phyloP scores from a whole-genome alignment of 1,284 basidiomycete species.

The Pascua sp. region DNA sequence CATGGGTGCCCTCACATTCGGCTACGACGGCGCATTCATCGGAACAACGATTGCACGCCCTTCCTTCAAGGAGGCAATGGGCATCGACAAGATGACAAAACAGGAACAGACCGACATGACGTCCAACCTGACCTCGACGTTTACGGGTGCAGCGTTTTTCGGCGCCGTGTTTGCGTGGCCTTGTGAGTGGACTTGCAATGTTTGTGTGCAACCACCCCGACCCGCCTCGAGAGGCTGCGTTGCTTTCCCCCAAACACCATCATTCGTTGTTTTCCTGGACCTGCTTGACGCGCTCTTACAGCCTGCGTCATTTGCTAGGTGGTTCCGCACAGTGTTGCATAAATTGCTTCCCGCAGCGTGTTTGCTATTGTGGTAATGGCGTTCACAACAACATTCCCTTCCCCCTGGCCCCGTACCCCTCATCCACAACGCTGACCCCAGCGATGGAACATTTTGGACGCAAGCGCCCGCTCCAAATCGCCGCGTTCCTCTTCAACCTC shows the following conservation, averaged over 20 bases:
- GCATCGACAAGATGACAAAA: slow-evolving; percentile 40
- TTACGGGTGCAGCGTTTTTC: slow-evolving; percentile 46
- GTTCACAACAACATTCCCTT: no score
- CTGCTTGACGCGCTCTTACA: no score
- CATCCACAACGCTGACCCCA: background rate
- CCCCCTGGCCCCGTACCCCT: no score
- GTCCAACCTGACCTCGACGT: slow-evolving; percentile 47
- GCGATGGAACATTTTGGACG: slow-evolving; percentile 34
- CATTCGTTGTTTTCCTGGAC: no score
- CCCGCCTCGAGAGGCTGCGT: no score
- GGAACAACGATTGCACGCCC: slow-evolving; percentile 51
- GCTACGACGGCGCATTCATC: slow-evolving; percentile 44
- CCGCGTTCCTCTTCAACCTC: slow-evolving; percentile 41
- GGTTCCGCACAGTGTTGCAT: no score
- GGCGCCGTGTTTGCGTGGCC: slow-evolving; percentile 29
- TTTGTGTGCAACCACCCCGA: no score
- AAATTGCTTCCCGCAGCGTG: no score
- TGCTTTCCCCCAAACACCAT: no score
- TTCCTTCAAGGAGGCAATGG: slow-evolving; percentile 54
- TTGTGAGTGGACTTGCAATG: background rate
- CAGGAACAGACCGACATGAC: slow-evolving; percentile 44
- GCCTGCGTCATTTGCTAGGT: no score
- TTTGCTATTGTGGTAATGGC: no score
- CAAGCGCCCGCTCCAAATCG: slow-evolving; percentile 27
- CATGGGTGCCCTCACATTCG: no score